These are phyloP conservation scores for Elongisporangium anandrum DNA, from an alignment of 352 stramenopile genomes.

Conservation along the genomic window DNA sequence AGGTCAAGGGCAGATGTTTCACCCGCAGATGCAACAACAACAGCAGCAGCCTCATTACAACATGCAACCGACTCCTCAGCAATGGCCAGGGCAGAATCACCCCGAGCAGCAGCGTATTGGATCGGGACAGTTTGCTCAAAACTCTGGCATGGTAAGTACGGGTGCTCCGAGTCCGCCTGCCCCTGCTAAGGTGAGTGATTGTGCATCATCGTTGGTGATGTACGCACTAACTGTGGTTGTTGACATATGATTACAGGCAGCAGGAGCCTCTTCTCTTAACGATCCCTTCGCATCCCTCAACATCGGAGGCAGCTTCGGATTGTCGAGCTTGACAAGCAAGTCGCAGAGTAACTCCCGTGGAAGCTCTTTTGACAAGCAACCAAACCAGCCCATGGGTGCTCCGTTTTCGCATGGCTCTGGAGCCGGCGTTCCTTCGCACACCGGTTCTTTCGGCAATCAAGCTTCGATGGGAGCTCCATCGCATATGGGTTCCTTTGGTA, in stretches of 20 bases:
- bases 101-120: background rate
- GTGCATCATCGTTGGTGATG: background rate
- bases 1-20: background rate
- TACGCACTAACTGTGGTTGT: background rate
- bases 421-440: background rate
- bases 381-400: slow-evolving; percentile 8
- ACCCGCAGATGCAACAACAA: background rate
- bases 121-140: background rate
- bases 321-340: slow-evolving; percentile 21
- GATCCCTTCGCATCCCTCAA: slow-evolving; percentile 75
- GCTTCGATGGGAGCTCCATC: slow-evolving; percentile 4
- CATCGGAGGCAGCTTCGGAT: slow-evolving; percentile 40
- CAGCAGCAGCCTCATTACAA: background rate
- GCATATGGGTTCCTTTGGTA: slow-evolving; percentile 10
- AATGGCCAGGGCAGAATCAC: slow-evolving; percentile 1
- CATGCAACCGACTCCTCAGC: background rate
- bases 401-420: slow-evolving; percentile 5
- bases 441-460: background rate
- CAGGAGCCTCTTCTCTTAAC: slow-evolving; percentile 37
- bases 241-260: slow-evolving; percentile 2
- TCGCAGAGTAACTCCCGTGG: slow-evolving; percentile 21
- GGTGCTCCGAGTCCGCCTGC: background rate
- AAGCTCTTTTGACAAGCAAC: slow-evolving; percentile 25
- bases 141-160: background rate
- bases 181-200: background rate